Evolutionary conservation across 2,329 filamentous ascomycete genomes (phyloP).

Genomic region (Xylaria sp.): DNA sequence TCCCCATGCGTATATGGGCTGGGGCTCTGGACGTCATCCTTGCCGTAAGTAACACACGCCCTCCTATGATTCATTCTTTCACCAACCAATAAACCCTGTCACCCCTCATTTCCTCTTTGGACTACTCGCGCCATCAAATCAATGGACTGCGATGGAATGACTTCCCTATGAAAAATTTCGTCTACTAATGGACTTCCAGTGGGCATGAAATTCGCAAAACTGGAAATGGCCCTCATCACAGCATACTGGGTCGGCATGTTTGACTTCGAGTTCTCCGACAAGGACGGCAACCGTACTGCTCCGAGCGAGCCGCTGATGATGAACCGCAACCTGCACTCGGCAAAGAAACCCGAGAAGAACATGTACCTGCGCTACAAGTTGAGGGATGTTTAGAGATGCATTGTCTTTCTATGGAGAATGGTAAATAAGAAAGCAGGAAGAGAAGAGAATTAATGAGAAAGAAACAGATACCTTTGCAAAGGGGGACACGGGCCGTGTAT

Average conservation of each 20-base stretch:
- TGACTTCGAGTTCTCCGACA: conserved; percentile 56
- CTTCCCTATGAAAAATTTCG: background rate
- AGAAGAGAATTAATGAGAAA: background rate
- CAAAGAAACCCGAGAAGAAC: conserved; percentile 53
- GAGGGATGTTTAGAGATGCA: conserved; percentile 29
- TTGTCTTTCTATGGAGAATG: background rate
- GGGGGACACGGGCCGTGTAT: background rate
- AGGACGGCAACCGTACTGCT: conserved; percentile 48
- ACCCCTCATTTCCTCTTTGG: background rate
- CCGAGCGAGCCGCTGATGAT: conserved; percentile 44
- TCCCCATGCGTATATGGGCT: conserved; percentile 43
- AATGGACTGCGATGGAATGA: background rate
- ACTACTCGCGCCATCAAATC: background rate
- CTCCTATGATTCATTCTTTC: background rate
- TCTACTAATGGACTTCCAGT: conserved; percentile 41
- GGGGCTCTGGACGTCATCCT: conserved; percentile 50
- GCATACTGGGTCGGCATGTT: conserved; percentile 61
- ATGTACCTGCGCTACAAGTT: conserved; percentile 53
- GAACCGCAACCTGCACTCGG: conserved; percentile 55
- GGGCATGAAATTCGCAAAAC: conserved; percentile 57
- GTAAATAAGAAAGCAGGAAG: background rate
- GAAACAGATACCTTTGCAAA: background rate
- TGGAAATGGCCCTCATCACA: conserved; percentile 61
- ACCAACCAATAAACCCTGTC: background rate
- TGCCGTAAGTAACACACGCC: conserved; percentile 50